phyloP scores from a whole-genome alignment of 192 early-diverging fungal species.

The Coemansia sp. region DNA sequence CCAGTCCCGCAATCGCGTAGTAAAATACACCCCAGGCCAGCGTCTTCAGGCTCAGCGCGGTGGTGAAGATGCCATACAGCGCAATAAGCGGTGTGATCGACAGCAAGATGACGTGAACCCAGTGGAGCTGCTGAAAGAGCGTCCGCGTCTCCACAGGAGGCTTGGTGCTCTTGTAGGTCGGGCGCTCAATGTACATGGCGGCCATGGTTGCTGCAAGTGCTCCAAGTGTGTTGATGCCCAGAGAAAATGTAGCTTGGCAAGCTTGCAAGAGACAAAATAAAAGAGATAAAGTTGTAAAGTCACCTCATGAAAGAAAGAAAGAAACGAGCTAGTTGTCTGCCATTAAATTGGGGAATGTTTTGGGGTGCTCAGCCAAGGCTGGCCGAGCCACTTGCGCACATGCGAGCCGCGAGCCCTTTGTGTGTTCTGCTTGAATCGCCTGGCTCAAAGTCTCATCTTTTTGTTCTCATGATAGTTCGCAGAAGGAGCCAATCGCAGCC shows the following conservation, averaged over 20 bases:
- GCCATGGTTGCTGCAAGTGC: constrained; percentile 19
- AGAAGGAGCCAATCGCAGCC: neutral
- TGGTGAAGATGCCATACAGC: constrained; percentile 75
- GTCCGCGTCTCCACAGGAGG: constrained; percentile 41
- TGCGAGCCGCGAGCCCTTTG: no score
- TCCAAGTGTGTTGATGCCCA: neutral
- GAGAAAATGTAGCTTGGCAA: neutral
- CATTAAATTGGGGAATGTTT: neutral
- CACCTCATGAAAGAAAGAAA: no score
- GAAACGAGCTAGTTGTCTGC: no score
- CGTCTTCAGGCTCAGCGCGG: constrained; percentile 67
- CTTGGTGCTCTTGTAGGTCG: constrained; percentile 50
- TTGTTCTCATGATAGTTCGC: no score
- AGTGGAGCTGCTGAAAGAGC: constrained; percentile 60
- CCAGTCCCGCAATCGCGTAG: constrained; percentile 38
- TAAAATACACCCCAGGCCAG: constrained; percentile 53
- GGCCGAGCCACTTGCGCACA: no score
- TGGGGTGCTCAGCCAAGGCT: neutral
- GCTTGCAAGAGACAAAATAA: neutral
- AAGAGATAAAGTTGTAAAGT: neutral
- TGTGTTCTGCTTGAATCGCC: no score
- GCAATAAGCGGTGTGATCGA: constrained; percentile 73
- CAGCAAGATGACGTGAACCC: constrained; percentile 68
- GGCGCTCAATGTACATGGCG: constrained; percentile 45
- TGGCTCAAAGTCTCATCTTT: no score